Evolutionary conservation across 257 asterid species (phyloP).

Genomic region (Voacanga thouarsii): DNA sequence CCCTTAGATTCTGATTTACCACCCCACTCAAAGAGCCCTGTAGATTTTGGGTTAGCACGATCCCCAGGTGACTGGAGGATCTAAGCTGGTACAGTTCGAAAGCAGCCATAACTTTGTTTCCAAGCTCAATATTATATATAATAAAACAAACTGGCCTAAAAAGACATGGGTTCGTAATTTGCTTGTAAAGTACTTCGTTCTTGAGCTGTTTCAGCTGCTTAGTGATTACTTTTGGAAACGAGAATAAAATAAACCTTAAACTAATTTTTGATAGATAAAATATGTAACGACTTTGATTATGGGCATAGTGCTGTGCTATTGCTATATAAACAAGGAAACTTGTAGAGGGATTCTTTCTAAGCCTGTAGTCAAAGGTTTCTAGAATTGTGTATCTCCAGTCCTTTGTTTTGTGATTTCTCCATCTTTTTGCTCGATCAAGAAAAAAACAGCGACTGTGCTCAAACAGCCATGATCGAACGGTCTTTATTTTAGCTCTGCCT

Average conservation of each 20-base stretch:
- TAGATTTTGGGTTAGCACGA: neutral
- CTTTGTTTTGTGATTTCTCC: neutral
- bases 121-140: neutral
- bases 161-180: neutral
- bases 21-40: neutral
- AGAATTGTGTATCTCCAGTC: neutral
- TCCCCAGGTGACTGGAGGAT: constrained; percentile 17
- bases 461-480: neutral
- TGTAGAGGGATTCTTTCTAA: neutral
- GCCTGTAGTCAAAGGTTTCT: neutral
- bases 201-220: neutral
- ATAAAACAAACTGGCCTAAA: neutral
- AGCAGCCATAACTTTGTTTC: neutral
- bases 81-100: neutral
- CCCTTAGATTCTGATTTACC: neutral
- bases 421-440: neutral
- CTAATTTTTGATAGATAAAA: neutral
- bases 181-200: neutral
- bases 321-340: neutral
- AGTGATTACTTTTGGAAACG: neutral
- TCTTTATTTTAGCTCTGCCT: neutral
- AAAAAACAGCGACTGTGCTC: neutral
- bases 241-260: neutral
- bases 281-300: neutral
- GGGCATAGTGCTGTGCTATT: neutral